Conservation (phyloP, 371 early-diverging fungal genomes). For the Phascolomyces articulosus region DNA sequence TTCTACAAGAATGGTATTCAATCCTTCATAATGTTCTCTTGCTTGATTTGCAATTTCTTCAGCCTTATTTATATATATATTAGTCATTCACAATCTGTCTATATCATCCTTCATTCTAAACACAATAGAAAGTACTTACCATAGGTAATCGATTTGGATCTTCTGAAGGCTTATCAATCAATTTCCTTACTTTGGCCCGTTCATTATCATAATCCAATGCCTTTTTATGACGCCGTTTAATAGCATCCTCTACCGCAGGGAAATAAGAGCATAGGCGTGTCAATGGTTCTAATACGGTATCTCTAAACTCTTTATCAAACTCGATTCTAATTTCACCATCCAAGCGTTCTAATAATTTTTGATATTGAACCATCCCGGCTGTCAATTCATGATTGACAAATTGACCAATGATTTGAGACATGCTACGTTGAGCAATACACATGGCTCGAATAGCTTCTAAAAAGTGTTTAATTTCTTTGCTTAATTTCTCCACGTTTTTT, state of each 20-base stretch:
- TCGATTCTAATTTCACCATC: conserved; percentile 69
- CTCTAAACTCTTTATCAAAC: conserved; percentile 74
- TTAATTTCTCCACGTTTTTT: conserved; percentile 74
- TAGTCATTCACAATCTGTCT: too few species aligned
- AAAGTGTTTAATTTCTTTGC: conserved; percentile 88
- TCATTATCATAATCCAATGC: conserved; percentile 86
- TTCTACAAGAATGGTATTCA: conserved; percentile 76
- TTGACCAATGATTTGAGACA: conserved; percentile 65
- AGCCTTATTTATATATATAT: conserved; percentile 41
- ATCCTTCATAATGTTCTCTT: conserved; percentile 73
- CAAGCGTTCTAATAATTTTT: conserved; percentile 66
- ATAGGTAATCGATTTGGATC: conserved; percentile 66
- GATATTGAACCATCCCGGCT: conserved; percentile 52
- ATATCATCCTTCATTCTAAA: too few species aligned
- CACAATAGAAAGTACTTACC: conserved; percentile 33
- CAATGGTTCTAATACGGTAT: conserved; percentile 85
- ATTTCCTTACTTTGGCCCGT: conserved; percentile 69
- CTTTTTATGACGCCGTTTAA: conserved; percentile 83
- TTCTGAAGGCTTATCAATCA: conserved; percentile 78
- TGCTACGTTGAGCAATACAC: conserved; percentile 68
- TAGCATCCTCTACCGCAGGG: conserved; percentile 88
- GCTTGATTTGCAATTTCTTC: conserved; percentile 76
- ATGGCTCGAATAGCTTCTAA: conserved; percentile 76
- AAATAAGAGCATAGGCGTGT: conserved; percentile 82
- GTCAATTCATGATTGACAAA: conserved; percentile 41